Evolutionary conservation across 1,139 yeast genomes (phyloP).

Genomic region (Protomyces gravidus): DNA sequence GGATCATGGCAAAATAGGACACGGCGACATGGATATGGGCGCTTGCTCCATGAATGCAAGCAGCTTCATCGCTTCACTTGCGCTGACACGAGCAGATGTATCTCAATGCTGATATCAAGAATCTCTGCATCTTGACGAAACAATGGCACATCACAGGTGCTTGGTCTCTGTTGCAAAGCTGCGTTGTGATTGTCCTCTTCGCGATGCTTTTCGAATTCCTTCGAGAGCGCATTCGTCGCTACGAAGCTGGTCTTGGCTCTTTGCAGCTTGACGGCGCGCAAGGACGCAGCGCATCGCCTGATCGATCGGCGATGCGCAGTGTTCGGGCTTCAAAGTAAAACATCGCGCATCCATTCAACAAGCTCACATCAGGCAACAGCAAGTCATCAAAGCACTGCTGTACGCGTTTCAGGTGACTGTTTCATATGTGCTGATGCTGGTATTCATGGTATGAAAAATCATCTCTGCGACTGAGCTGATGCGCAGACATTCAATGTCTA

Average conservation of each 20-base stretch:
- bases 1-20: constrained; percentile 11
- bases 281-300: not conserved
- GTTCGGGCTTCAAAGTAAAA: not conserved
- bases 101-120: constrained; percentile 3
- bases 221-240: constrained; percentile 7
- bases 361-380: not conserved
- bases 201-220: constrained; percentile 8
- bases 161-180: not conserved
- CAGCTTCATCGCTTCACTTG: not conserved
- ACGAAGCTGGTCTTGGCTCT: not conserved
- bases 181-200: constrained; percentile 4
- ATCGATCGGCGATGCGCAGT: not conserved
- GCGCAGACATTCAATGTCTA: constrained; percentile 11
- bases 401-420: constrained; percentile 16
- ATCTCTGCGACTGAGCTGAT: not conserved
- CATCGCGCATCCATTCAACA: not conserved
- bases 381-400: not conserved
- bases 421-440: constrained; percentile 24
- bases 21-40: constrained; percentile 2
- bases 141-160: constrained; percentile 12
- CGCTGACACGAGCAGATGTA: constrained; percentile 3
- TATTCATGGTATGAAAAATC: constrained; percentile 4
- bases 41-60: constrained; percentile 12
- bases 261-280: not conserved
- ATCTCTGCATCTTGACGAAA: constrained; percentile 14